phyloP scores from a whole-genome alignment of 352 stramenopile genomes.

The Phytophthora citrophthora region DNA sequence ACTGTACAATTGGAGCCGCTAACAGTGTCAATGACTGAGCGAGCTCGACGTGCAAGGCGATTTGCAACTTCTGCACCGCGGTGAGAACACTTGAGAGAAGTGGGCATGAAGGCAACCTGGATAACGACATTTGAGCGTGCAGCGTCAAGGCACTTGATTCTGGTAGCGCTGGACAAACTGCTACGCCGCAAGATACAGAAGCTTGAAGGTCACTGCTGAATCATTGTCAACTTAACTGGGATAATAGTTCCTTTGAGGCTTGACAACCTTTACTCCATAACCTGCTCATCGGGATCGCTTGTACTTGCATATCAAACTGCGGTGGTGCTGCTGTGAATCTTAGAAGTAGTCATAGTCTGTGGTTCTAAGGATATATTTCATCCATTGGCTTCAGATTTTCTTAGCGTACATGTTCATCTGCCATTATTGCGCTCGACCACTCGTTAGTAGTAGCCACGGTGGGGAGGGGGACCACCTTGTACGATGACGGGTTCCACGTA shows the following conservation, averaged over 20 bases:
- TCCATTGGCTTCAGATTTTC: background rate
- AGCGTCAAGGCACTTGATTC: too few species aligned
- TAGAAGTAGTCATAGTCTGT: background rate
- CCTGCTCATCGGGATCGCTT: too few species aligned
- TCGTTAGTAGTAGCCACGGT: slow-evolving; percentile 28
- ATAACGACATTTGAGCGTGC: too few species aligned
- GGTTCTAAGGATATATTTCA: background rate
- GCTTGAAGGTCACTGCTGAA: background rate
- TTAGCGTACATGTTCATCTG: slow-evolving; percentile 13
- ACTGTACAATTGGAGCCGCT: too few species aligned
- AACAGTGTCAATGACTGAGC: too few species aligned
- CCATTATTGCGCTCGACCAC: too few species aligned
- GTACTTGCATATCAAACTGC: background rate
- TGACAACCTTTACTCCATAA: too few species aligned
- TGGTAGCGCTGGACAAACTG: too few species aligned
- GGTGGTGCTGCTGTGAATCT: background rate
- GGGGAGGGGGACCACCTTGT: slow-evolving; percentile 22
- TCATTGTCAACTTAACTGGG: too few species aligned
- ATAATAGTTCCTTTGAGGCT: background rate
- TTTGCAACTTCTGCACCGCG: too few species aligned
- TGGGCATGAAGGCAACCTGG: too few species aligned
- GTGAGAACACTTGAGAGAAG: background rate
- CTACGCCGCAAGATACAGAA: background rate
- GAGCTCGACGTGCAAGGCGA: too few species aligned
- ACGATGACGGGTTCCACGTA: slow-evolving; percentile 39